phyloP scores from a whole-genome alignment of 441 rosid species.

The Cnidoscolus chayamansa region DNA sequence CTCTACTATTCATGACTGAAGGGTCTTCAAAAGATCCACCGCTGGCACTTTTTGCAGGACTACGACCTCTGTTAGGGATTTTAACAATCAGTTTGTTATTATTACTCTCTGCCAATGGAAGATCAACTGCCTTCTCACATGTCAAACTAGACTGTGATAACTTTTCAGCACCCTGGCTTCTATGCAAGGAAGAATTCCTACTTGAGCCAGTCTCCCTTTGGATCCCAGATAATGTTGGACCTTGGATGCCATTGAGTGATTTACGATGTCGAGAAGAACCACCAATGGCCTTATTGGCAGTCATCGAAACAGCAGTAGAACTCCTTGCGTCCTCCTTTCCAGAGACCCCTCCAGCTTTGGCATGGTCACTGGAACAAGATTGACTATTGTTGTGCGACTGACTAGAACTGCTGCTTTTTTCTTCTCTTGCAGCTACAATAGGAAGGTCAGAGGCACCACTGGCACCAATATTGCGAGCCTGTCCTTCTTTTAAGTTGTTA shows the following conservation, averaged over 20 bases:
- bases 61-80: conserved; percentile 65
- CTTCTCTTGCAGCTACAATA: conserved; percentile 40
- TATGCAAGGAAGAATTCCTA: conserved; percentile 46
- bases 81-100: conserved; percentile 69
- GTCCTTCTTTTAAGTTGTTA: conserved; percentile 47
- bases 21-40: conserved; percentile 71
- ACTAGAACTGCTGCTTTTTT: conserved; percentile 77
- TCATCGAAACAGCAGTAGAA: conserved; percentile 49
- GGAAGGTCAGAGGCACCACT: conserved; percentile 42
- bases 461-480: conserved; percentile 36
- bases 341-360: conserved; percentile 45
- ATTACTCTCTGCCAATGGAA: conserved; percentile 50
- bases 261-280: conserved; percentile 54
- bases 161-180: conserved; percentile 55
- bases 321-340: conserved; percentile 64
- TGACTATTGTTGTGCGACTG: conserved; percentile 77
- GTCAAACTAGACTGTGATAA: conserved; percentile 43
- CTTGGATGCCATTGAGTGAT: conserved; percentile 51
- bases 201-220: conserved; percentile 45
- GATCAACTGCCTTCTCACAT: conserved; percentile 53
- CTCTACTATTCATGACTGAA: conserved; percentile 51
- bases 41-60: conserved; percentile 67
- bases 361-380: conserved; percentile 64
- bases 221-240: conserved; percentile 30
- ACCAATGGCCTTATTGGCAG: conserved; percentile 37